Evolutionary conservation across 2,329 filamentous ascomycete genomes (phyloP).

Genomic region (Thelonectria rubi): DNA sequence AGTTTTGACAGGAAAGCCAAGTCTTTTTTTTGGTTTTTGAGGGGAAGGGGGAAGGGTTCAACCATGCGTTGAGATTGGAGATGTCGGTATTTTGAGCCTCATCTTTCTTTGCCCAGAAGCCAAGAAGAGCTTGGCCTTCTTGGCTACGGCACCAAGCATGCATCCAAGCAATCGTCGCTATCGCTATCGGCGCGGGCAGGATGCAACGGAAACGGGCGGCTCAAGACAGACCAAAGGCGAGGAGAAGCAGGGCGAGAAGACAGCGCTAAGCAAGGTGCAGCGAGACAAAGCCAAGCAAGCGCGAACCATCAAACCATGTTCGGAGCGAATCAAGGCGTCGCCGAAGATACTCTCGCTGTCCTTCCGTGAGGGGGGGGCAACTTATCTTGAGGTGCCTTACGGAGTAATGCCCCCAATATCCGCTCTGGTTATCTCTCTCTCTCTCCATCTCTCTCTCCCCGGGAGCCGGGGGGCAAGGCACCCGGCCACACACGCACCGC

Average conservation of each 20-base stretch:
- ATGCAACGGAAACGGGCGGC: no score
- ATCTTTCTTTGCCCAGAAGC: background rate
- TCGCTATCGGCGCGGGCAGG: no score
- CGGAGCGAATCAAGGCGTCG: slow-evolving; percentile 33
- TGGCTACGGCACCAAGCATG: no score
- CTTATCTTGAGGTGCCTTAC: no score
- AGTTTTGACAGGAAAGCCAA: slow-evolving; percentile 3
- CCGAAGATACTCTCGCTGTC: slow-evolving; percentile 28
- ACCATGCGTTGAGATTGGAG: background rate
- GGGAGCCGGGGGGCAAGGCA: no score
- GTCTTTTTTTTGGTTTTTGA: background rate
- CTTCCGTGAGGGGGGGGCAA: background rate
- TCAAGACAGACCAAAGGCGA: no score
- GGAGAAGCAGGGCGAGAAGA: slow-evolving; percentile 13
- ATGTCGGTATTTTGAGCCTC: slow-evolving; percentile 20
- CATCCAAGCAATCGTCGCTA: no score
- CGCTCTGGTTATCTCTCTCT: slow-evolving; percentile 14
- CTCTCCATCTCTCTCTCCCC: no score
- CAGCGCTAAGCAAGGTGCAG: slow-evolving; percentile 3
- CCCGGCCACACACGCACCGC: background rate
- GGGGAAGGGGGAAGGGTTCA: background rate
- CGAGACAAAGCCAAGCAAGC: background rate
- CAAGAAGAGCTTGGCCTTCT: no score
- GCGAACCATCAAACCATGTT: slow-evolving; percentile 4
- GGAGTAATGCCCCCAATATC: slow-evolving; percentile 7